phyloP scores from a whole-genome alignment of 2,329 filamentous ascomycete genomes.

The Microdochium bolleyi region DNA sequence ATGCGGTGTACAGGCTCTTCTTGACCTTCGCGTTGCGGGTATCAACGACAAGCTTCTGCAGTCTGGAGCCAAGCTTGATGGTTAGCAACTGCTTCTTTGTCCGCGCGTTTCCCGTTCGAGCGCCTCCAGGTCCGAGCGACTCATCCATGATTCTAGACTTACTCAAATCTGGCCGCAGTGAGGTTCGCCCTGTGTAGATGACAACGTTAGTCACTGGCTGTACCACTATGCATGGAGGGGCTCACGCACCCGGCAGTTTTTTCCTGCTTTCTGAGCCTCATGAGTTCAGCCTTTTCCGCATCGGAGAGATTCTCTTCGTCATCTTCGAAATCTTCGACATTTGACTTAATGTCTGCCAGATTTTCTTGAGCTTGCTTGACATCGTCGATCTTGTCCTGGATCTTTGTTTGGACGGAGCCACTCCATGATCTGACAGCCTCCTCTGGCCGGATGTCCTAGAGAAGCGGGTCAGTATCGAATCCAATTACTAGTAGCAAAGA shows the following conservation, averaged over 20 bases:
- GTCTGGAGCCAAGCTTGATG: conserved; percentile 11
- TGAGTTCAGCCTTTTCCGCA: conserved; percentile 1
- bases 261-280: too few relatives aligned
- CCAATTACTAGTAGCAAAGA: neutral
- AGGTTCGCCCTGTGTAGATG: conserved; percentile 21
- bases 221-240: neutral
- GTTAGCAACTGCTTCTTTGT: neutral
- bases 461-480: neutral
- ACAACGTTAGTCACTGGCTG: neutral
- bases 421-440: conserved; percentile 23
- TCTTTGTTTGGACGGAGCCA: conserved; percentile 6
- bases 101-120: conserved; percentile 12
- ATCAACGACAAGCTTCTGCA: conserved; percentile 24
- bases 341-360: conserved; percentile 4
- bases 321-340: conserved; percentile 1
- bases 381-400: conserved; percentile 9
- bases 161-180: conserved; percentile 24
- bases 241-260: too few relatives aligned
- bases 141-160: conserved; percentile 2
- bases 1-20: conserved; percentile 16
- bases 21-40: conserved; percentile 28
- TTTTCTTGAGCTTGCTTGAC: conserved; percentile 4
- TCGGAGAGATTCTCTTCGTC: conserved; percentile 6
- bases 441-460: conserved; percentile 21
- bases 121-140: conserved; percentile 15